Evolutionary conservation across 2,329 filamentous ascomycete genomes (phyloP).

Genomic region (Colletotrichum lini): DNA sequence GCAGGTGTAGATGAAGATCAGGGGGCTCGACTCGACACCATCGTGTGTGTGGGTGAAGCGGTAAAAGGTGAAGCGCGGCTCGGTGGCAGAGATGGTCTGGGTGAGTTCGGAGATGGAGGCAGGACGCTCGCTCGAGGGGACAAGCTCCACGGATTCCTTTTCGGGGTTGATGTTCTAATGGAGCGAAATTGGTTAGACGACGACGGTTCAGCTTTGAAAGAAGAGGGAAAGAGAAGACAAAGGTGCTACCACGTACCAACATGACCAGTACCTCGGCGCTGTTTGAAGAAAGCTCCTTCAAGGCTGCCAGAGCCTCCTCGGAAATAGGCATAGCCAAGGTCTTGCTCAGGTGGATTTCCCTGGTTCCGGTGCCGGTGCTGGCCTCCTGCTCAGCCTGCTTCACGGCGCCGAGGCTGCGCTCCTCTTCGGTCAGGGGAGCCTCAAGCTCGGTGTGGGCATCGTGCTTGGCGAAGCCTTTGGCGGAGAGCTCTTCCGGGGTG

Average conservation of each 20-base stretch:
- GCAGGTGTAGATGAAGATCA: constrained; percentile 89
- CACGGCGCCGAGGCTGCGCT: constrained; percentile 78
- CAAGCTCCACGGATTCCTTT: constrained; percentile 79
- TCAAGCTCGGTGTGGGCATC: constrained; percentile 75
- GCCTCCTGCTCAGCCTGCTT: constrained; percentile 83
- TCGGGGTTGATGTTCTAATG: constrained; percentile 78
- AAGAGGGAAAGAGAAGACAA: background rate
- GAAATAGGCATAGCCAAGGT: constrained; percentile 71
- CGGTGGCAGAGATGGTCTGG: constrained; percentile 72
- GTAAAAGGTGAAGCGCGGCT: constrained; percentile 86
- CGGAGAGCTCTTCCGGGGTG: constrained; percentile 76
- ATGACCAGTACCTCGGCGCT: constrained; percentile 71
- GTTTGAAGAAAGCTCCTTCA: constrained; percentile 70
- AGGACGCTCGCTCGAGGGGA: constrained; percentile 64
- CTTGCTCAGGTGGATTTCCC: constrained; percentile 73
- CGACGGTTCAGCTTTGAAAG: background rate
- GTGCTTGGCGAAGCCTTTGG: constrained; percentile 79
- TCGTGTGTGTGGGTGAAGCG: constrained; percentile 72
- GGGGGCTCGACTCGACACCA: constrained; percentile 67
- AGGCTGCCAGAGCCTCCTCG: constrained; percentile 74
- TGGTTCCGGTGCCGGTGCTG: constrained; percentile 74
- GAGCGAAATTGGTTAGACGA: constrained; percentile 1
- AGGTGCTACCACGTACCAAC: constrained; percentile 62
- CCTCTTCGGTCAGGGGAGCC: constrained; percentile 85
- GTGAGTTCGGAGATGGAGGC: constrained; percentile 72